Percentiles rank a stretch among this genome's conserved stretches.
These are phyloP conservation scores for Nakazawaea populi DNA, from an alignment of 805 yeast species.

Conservation along the genomic window DNA sequence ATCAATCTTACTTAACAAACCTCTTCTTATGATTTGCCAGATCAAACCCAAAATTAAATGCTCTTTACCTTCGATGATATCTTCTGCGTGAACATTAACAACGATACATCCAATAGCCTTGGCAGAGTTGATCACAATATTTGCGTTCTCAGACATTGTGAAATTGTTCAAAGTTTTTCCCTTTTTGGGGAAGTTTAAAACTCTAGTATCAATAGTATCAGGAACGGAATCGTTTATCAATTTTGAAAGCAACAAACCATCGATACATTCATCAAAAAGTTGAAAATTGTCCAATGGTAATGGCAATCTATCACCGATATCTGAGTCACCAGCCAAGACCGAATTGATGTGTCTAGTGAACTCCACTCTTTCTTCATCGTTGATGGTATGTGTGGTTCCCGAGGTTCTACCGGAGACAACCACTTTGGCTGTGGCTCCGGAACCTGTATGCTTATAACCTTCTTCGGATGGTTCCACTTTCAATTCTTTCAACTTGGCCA, in stretches of 20 bases:
- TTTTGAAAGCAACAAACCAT: constrained; percentile 88
- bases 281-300: constrained; percentile 93
- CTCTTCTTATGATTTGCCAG: constrained; percentile 98
- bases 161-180: constrained; percentile 84
- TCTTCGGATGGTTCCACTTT: constrained; percentile 21
- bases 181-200: constrained; percentile 78
- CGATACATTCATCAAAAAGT: constrained; percentile 93
- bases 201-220: constrained; percentile 97
- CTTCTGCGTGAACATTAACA: constrained; percentile 95
- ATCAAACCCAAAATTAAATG: constrained; percentile 86
- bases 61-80: constrained; percentile 89
- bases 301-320: constrained; percentile 80
- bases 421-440: constrained; percentile 63
- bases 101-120: constrained; percentile 98
- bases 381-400: constrained; percentile 93
- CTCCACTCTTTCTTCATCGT: constrained; percentile 94
- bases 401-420: constrained; percentile 81
- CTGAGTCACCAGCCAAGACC: constrained; percentile 83
- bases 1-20: constrained; percentile 89
- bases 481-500: constrained; percentile 68
- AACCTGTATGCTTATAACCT: constrained; percentile 32
- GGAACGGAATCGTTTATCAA: constrained; percentile 97
- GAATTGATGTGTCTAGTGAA: constrained; percentile 94
- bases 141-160: constrained; percentile 95
- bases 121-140: constrained; percentile 96